Evolutionary conservation across 2,329 filamentous ascomycete genomes (phyloP), one percentile per base, ranked within the genome.

Genomic region (Phialophora macrospora): DNA sequence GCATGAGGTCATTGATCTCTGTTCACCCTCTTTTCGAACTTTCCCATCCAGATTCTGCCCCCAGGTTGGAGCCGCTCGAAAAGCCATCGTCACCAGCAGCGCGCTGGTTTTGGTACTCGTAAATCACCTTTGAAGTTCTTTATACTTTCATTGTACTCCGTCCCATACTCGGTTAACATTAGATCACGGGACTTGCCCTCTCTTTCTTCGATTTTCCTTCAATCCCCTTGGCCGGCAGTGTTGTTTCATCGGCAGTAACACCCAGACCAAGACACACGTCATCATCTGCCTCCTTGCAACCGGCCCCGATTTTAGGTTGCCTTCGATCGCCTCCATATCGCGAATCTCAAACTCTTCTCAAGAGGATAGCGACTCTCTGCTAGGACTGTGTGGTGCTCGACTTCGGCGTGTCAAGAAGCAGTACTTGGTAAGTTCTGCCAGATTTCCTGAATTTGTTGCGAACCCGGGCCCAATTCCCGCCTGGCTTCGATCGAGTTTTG

Each of bases 1-100:
- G 32, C 63, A 24, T 66, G 63, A 66, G 59, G 63, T 67, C 65
- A 67, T 67, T 61, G 61, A 55, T 55, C 46, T 67, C 60, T 61
- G 32, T 52, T 56, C 61, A 49, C 28, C 55, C 49, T 60, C 48
- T 55, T 44, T 41, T 20, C 26, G 28, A 63, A 55, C 48, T 61
- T 55, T 28, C 44, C 61, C 61, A 46, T 38, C 32, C 41, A 52
- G n/a, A 32, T 51, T 20, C 28, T 32, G n/a, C 44, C 14, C 17
- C 26, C 32, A 32, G 26, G 24, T 57, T 57, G 38, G 38, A 44
- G 52, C 52, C 60, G 46, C 17, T n/a, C 49, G 32, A 61, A 54
- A 34, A 61, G 26, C 58, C 58, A 61, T 30, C 58, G 34, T 24
- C 26, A 51, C 58, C 30, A 26, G 20, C 56, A 32, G n/a, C n/a